A percentile compares a stretch with the other conserved stretches of the same genome.
Conservation (phyloP, 306 rosid genomes). For the Pterocarpus santalinus region DNA sequence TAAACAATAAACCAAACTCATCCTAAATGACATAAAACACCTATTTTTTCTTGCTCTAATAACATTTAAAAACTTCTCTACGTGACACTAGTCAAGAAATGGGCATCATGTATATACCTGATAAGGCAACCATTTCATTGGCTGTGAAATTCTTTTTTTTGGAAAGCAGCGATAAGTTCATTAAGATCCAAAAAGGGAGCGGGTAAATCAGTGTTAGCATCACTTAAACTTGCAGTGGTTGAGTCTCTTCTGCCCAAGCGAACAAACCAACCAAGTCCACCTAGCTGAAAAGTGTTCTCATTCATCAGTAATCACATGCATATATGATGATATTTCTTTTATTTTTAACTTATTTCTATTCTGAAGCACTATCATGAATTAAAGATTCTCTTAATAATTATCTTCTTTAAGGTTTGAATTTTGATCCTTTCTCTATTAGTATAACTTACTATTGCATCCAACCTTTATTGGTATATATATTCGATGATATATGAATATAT, state of each 20-base stretch:
- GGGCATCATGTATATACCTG: neutral
- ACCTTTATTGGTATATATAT: too few species aligned
- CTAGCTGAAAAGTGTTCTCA: slow-evolving; percentile 39
- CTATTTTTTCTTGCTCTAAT: too few species aligned
- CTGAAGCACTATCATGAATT: too few species aligned
- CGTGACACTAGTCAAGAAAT: neutral
- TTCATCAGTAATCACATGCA: neutral
- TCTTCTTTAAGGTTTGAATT: too few species aligned
- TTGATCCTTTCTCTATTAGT: too few species aligned
- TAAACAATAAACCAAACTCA: too few species aligned
- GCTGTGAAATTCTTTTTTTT: slow-evolving; percentile 57
- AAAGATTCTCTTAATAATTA: too few species aligned
- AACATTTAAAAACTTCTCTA: too few species aligned
- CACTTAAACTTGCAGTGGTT: slow-evolving; percentile 53
- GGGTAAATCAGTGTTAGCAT: slow-evolving; percentile 55
- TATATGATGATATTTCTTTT: neutral
- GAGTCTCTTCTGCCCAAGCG: slow-evolving; percentile 68
- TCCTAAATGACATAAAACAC: too few species aligned
- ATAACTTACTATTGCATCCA: too few species aligned
- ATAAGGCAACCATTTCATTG: slow-evolving; percentile 55
- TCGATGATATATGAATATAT: neutral
- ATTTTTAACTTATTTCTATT: too few species aligned
- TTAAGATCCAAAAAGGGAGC: slow-evolving; percentile 45
- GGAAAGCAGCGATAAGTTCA: slow-evolving; percentile 51
- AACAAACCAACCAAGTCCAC: slow-evolving; percentile 57